phyloP scores from a whole-genome alignment of 176 grass and related monocot genomes.

The Carex cristatella region DNA sequence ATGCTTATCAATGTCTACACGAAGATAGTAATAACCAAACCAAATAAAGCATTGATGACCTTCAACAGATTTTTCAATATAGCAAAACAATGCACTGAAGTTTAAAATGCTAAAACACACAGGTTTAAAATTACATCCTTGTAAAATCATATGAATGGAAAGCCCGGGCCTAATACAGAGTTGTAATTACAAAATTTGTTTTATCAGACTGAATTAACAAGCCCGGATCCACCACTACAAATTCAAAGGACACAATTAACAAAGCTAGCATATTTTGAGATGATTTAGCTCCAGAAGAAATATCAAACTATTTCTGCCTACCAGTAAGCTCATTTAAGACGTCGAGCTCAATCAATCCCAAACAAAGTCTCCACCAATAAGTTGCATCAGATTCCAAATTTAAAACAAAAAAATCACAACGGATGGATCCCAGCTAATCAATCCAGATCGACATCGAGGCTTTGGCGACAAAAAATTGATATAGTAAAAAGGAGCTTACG shows the following conservation, averaged over 20 bases:
- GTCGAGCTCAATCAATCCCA: background rate
- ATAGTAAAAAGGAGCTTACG: background rate
- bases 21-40: background rate
- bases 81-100: background rate
- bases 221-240: background rate
- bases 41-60: background rate
- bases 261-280: background rate
- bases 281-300: background rate
- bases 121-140: background rate
- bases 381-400: background rate
- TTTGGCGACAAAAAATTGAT: background rate
- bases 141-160: background rate
- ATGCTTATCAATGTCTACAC: background rate
- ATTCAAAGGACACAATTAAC: background rate
- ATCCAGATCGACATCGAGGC: background rate
- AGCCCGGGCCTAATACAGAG: background rate
- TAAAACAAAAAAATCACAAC: background rate
- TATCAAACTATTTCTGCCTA: background rate
- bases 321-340: background rate
- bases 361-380: background rate
- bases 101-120: background rate
- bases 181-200: background rate
- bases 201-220: background rate
- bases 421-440: slow-evolving; percentile 5
- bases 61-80: background rate